These are phyloP conservation scores for Hirsutella rhossiliensis DNA, from an alignment of 2,329 filamentous ascomycete species.

Conservation along the genomic window DNA sequence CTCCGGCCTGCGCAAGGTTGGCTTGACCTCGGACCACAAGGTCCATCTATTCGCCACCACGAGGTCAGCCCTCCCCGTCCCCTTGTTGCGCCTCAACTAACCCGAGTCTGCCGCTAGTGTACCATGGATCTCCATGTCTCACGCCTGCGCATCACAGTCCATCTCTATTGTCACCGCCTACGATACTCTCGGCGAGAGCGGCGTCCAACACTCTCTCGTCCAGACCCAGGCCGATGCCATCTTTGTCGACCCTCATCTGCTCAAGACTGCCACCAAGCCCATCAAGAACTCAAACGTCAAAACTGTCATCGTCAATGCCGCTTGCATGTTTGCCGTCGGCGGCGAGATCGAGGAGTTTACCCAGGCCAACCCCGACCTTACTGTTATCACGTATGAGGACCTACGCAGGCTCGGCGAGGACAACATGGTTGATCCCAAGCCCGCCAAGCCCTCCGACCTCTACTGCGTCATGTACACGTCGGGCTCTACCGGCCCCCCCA, in stretches of 20 bases:
- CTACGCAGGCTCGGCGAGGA: slow-evolving; percentile 47
- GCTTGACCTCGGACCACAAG: slow-evolving; percentile 53
- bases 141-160: slow-evolving; percentile 68
- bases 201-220: slow-evolving; percentile 73
- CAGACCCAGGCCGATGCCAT: slow-evolving; percentile 74
- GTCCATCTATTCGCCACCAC: slow-evolving; percentile 80
- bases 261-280: slow-evolving; percentile 45
- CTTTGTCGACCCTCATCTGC: slow-evolving; percentile 74
- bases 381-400: slow-evolving; percentile 41
- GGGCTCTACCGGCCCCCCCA: slow-evolving; percentile 78
- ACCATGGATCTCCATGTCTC: slow-evolving; percentile 75
- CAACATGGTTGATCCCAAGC: slow-evolving; percentile 58
- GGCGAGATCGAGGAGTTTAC: slow-evolving; percentile 44
- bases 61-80: slow-evolving; percentile 35
- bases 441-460: slow-evolving; percentile 62
- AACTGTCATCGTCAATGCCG: slow-evolving; percentile 51
- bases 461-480: slow-evolving; percentile 85
- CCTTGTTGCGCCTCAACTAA: background rate
- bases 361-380: slow-evolving; percentile 40
- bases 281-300: slow-evolving; percentile 46
- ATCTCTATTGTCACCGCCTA: slow-evolving; percentile 91
- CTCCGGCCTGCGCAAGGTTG: slow-evolving; percentile 61
- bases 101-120: slow-evolving; percentile 32
- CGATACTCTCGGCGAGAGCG: slow-evolving; percentile 77
- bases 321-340: slow-evolving; percentile 36